Conservation (phyloP, 257 asterid species). For the Cordia subcordata region DNA sequence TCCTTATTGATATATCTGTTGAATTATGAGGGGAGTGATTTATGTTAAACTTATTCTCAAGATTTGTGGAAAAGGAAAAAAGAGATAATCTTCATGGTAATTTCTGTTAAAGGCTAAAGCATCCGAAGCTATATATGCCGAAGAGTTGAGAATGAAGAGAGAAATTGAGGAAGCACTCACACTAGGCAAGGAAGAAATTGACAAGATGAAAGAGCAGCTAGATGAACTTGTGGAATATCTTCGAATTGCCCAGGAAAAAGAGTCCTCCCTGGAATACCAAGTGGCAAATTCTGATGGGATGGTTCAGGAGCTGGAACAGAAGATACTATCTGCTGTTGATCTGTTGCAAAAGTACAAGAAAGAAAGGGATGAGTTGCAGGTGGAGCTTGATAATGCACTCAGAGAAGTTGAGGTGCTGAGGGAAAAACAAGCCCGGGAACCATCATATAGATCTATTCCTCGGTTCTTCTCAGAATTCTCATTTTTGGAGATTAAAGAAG, state of each 20-base stretch:
- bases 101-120: conserved; percentile 45
- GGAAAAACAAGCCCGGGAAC: conserved; percentile 40
- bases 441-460: conserved; percentile 45
- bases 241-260: conserved; percentile 45
- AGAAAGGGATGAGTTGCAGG: conserved; percentile 71
- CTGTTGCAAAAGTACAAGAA: conserved; percentile 71
- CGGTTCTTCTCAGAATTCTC: conserved; percentile 65
- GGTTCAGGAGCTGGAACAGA: conserved; percentile 68
- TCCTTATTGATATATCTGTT: too few species aligned
- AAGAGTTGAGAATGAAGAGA: conserved; percentile 54
- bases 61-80: neutral
- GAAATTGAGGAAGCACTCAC: conserved; percentile 65
- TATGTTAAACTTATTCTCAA: neutral
- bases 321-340: conserved; percentile 70
- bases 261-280: conserved; percentile 49
- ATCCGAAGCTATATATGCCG: conserved; percentile 45
- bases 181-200: conserved; percentile 50
- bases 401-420: conserved; percentile 57
- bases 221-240: conserved; percentile 41
- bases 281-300: conserved; percentile 45
- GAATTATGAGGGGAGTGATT: too few species aligned
- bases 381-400: conserved; percentile 63
- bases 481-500: conserved; percentile 70
- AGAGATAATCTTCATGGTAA: neutral
- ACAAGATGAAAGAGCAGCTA: conserved; percentile 41